Conservation (phyloP, 257 asterid genomes). For the Solanum etuberosum region DNA sequence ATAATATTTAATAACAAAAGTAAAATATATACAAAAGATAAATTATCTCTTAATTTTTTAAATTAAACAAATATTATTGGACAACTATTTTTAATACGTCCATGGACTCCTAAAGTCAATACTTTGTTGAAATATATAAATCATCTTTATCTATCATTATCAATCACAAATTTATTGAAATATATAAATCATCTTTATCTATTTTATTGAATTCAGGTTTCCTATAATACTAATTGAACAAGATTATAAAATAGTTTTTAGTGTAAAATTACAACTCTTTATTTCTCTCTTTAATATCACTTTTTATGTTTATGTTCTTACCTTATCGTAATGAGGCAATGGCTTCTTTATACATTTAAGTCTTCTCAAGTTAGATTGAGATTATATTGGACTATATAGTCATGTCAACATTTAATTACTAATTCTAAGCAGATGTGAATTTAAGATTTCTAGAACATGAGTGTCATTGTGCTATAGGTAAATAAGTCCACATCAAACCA, state of each 20-base stretch:
- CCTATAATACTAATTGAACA: background rate
- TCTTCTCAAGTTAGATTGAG: background rate
- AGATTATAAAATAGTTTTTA: background rate
- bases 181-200: background rate
- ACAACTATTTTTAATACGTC: background rate
- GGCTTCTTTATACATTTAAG: background rate
- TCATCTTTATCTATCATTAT: background rate
- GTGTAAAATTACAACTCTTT: background rate
- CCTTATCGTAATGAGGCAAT: background rate
- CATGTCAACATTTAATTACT: background rate
- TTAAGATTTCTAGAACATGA: too few relatives aligned
- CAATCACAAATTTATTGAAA: background rate
- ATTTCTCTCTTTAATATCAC: background rate
- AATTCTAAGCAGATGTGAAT: background rate
- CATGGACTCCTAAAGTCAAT: background rate
- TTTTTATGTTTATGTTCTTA: background rate
- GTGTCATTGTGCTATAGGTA: too few relatives aligned
- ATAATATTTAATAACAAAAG: too few relatives aligned
- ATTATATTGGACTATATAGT: background rate
- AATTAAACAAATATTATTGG: too few relatives aligned
- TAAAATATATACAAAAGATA: too few relatives aligned
- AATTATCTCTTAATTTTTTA: too few relatives aligned
- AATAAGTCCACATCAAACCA: too few relatives aligned
- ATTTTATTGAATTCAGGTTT: background rate
- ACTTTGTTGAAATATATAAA: background rate